Conservation (phyloP, 306 rosid genomes). For the Bauhinia variegata region DNA sequence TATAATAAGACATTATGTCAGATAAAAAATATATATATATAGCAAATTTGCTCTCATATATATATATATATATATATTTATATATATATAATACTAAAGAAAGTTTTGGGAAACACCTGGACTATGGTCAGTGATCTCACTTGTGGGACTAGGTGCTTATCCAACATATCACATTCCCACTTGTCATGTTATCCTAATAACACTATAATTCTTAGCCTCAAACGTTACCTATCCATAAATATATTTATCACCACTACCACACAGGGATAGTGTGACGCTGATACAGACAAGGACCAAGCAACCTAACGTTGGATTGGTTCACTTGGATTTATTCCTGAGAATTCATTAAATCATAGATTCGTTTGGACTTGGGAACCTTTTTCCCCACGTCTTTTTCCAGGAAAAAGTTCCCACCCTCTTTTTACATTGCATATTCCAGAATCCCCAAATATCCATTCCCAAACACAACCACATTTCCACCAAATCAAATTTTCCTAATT, state of each 20-base stretch:
- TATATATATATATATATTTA: too few relatives aligned
- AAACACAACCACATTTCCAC: too few relatives aligned
- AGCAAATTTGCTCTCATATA: too few relatives aligned
- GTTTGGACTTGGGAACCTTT: conserved; percentile 15
- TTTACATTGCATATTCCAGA: too few relatives aligned
- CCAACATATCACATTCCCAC: conserved; percentile 37
- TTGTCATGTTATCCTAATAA: conserved; percentile 8
- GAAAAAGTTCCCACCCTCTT: conserved; percentile 32
- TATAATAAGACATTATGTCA: too few relatives aligned
- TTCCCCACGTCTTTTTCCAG: conserved; percentile 13
- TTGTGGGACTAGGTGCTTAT: conserved; percentile 40
- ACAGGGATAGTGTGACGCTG: conserved; percentile 42
- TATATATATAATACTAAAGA: not conserved
- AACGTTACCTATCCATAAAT: conserved; percentile 9
- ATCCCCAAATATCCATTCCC: too few relatives aligned
- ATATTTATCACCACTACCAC: conserved; percentile 14
- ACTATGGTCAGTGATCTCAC: conserved; percentile 30
- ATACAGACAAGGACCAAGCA: conserved; percentile 38
- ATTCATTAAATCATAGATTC: conserved; percentile 6
- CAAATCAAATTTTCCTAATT: too few relatives aligned
- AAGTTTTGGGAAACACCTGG: not conserved
- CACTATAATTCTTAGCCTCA: not conserved
- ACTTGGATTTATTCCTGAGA: conserved; percentile 43
- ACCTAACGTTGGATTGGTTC: conserved; percentile 29
- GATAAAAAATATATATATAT: too few relatives aligned